Conservation (phyloP, 208 protist species). For the Naegleria lovaniensis region DNA sequence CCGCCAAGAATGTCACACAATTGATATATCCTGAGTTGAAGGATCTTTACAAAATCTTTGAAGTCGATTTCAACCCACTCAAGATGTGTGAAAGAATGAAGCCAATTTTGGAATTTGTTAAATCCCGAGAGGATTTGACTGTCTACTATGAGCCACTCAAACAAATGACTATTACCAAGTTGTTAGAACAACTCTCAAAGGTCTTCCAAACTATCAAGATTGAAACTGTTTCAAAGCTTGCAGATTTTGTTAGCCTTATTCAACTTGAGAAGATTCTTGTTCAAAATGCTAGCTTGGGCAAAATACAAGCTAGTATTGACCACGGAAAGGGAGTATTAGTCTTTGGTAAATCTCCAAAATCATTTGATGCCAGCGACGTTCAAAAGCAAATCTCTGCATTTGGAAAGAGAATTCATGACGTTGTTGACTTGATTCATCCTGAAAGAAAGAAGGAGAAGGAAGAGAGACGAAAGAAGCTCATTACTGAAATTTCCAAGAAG, state of each 20-base stretch:
- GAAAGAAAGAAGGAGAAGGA: neutral
- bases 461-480: neutral
- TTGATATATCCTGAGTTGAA: slow-evolving; percentile 35
- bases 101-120: slow-evolving; percentile 20
- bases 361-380: neutral
- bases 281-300: neutral
- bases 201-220: slow-evolving; percentile 3
- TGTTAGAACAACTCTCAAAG: neutral
- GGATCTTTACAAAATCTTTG: slow-evolving; percentile 41
- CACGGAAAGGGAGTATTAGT: neutral
- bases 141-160: neutral
- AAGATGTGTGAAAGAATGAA: slow-evolving; percentile 32
- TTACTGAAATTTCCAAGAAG: neutral
- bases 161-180: neutral
- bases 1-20: slow-evolving; percentile 23
- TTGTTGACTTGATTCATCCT: neutral
- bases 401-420: neutral
- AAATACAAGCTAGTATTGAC: neutral
- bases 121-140: neutral
- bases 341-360: neutral
- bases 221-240: neutral
- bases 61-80: slow-evolving; percentile 42
- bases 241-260: neutral
- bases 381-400: neutral
- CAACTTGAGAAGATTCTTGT: slow-evolving; percentile 20